Base-by-base conservation (phyloP, 176 grass and related monocot genomes). In the Cocos nucifera region DNA sequence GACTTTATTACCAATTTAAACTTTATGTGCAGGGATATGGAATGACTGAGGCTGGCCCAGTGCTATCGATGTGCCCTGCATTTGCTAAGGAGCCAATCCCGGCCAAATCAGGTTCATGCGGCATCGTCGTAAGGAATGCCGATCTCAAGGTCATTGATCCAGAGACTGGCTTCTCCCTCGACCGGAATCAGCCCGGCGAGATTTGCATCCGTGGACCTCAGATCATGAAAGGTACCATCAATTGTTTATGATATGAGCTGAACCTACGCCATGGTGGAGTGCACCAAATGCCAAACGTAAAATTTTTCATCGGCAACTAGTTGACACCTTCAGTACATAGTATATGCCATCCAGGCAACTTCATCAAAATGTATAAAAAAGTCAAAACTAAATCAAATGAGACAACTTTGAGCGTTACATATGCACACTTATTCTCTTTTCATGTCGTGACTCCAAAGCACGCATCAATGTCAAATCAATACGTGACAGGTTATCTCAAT, bases 201-300 rank as follows among this genome's bases (percentile, higher is more conserved):
- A 91, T 97, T 49, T 97, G 92, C 84, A 97, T 97, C 75, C 87
- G 92, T 17, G 92, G 92, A 0, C 87, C 81, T 25, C 92, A 97
- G 71, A 91, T 97, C 78, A 97, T 97, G 92, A 88, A 97, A 80
- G 91, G 85, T 88, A 58, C 4, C 7, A 27, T 4, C 26, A 27
- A 27, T 27, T 27, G 26, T 27, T 27, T 27, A 4, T 27, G 3
- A 27, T 27, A 27, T 27, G 26, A 27, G 26, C 26, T 30, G 28
- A 30, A 30, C 28, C 28, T 1, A 30, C 5, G 28, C 4, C 28
- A 29, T 29, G 5, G 4, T 3, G 5, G 28, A 30, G 28, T 30
- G 28, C 28, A 30, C 28, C 4, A 30, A 30, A 30, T 30, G 5
- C 28, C 28, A 30, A 29, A 30, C 1, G 28, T 30, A 30, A 30